A percentile compares a stretch with the other conserved stretches of the same genome.
Conservation (phyloP, 1,284 basidiomycete genomes). For the Moesziomyces antarcticus region DNA sequence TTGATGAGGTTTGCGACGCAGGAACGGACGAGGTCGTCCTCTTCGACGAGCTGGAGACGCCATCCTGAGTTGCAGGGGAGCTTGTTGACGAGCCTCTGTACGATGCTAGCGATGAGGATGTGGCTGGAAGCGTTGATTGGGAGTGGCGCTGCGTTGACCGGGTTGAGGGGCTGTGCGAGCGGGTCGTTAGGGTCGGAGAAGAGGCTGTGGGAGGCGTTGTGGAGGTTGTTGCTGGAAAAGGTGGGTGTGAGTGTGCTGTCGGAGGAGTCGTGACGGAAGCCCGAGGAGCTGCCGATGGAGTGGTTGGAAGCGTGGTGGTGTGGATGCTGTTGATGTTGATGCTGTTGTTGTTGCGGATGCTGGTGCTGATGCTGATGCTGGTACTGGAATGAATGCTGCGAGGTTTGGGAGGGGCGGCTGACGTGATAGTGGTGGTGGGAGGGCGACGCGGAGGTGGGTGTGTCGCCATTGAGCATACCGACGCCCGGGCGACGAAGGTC, state of each 20-base stretch:
- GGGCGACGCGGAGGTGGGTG: constrained; percentile 16
- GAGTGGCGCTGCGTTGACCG: constrained; percentile 3
- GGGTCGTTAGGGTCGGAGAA: constrained; percentile 13
- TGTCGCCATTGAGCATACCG: constrained; percentile 25
- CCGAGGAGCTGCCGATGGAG: constrained; percentile 30
- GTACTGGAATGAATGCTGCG: constrained; percentile 9
- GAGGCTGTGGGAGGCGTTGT: constrained; percentile 24
- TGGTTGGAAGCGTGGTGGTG: constrained; percentile 19
- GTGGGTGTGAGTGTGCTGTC: constrained; percentile 28
- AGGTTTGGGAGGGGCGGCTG: constrained; percentile 11
- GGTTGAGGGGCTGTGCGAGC: constrained; percentile 9
- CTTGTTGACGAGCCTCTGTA: constrained; percentile 59
- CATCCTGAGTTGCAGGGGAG: constrained; percentile 59
- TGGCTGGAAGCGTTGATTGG: constrained; percentile 41
- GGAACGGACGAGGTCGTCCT: constrained; percentile 56
- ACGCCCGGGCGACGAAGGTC: constrained; percentile 27
- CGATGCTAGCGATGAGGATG: constrained; percentile 57
- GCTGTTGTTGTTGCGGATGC: constrained; percentile 9
- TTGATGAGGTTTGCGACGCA: constrained; percentile 59
- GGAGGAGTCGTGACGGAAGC: constrained; percentile 24
- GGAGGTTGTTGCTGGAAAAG: constrained; percentile 24
- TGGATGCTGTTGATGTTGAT: constrained; percentile 2
- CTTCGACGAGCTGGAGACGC: constrained; percentile 52
- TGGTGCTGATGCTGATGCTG: constrained; percentile 24
- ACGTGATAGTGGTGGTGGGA: constrained; percentile 23